These are phyloP conservation scores for Leishmania lainsoni DNA, from an alignment of 208 protist genomes.

Conservation along the genomic window DNA sequence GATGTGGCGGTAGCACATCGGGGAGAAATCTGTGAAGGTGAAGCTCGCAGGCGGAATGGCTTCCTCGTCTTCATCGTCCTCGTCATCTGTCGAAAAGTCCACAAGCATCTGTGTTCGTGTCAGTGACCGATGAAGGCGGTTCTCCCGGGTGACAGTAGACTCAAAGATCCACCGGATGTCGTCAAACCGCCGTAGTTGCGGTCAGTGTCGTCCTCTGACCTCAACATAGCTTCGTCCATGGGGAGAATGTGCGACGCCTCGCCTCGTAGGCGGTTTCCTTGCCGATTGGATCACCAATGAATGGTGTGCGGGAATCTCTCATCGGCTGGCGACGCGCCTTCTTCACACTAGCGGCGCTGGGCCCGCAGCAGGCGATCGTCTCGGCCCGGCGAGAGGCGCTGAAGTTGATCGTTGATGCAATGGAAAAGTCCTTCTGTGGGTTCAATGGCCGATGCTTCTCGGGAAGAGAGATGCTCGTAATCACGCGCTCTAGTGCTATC, in stretches of 20 bases:
- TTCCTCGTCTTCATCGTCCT: conserved; percentile 51
- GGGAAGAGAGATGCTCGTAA: conserved; percentile 81
- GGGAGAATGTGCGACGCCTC: conserved; percentile 9
- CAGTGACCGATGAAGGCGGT: background rate
- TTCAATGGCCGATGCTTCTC: conserved; percentile 84
- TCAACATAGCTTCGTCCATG: background rate
- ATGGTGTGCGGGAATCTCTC: conserved; percentile 1
- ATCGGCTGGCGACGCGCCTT: background rate
- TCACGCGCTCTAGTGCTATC: conserved; percentile 69
- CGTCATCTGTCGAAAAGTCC: conserved; percentile 33
- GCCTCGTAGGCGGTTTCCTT: background rate
- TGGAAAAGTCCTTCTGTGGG: conserved; percentile 80
- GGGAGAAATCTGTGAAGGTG: conserved; percentile 89
- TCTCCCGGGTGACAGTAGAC: background rate
- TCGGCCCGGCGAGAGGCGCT: conserved; percentile 9
- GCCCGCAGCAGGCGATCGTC: conserved; percentile 44
- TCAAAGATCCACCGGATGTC: background rate
- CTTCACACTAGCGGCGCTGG: conserved; percentile 14
- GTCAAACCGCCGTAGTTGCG: conserved; percentile 13
- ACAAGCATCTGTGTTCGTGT: conserved; percentile 3
- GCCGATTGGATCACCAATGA: background rate
- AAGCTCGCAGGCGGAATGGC: conserved; percentile 57
- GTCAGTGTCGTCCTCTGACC: conserved; percentile 2
- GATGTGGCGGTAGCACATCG: conserved; percentile 92
- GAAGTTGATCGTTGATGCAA: conserved; percentile 66